These are phyloP conservation scores for Rhodotorula paludigena DNA, from an alignment of 768 basidiomycete genomes.

Conservation along the genomic window DNA sequence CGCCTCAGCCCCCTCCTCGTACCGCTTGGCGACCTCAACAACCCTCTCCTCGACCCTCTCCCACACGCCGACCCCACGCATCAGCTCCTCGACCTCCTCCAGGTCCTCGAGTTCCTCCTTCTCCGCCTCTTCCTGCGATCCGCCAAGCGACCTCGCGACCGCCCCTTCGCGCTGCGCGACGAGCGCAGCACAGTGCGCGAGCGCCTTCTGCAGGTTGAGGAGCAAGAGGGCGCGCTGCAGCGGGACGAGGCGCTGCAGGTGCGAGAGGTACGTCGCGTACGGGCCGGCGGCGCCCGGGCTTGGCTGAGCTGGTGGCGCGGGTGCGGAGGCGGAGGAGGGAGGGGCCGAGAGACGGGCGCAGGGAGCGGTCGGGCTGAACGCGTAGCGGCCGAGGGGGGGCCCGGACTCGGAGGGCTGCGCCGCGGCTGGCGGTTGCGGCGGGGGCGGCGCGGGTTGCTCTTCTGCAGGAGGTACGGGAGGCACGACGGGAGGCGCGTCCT, in stretches of 20 bases:
- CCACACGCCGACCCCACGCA: conserved; percentile 2
- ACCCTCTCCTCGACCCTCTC: conserved; percentile 2
- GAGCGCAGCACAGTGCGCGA: conserved; percentile 7
- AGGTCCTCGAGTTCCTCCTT: too few species aligned
- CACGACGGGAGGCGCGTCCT: too few species aligned
- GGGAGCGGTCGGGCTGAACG: too few species aligned
- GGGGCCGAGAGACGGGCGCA: too few species aligned
- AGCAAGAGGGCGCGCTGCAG: conserved; percentile 33
- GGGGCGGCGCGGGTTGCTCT: too few species aligned
- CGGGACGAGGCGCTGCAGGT: conserved; percentile 28
- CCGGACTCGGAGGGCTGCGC: background rate
- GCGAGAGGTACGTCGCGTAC: conserved; percentile 13
- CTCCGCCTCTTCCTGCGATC: too few species aligned
- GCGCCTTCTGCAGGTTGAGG: conserved; percentile 37
- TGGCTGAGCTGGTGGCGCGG: too few species aligned
- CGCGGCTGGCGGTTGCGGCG: too few species aligned
- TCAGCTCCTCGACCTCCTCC: conserved; percentile 4
- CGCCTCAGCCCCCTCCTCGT: background rate
- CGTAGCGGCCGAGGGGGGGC: too few species aligned
- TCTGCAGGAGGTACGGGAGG: too few species aligned
- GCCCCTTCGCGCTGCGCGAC: background rate
- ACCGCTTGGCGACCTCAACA: background rate
- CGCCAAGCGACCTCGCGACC: background rate
- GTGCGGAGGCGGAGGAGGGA: too few species aligned
- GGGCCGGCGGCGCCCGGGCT: background rate